Evolutionary conservation across 1,284 basidiomycete genomes (phyloP).

Genomic region (Xerocomus cyaneibrunnescens): DNA sequence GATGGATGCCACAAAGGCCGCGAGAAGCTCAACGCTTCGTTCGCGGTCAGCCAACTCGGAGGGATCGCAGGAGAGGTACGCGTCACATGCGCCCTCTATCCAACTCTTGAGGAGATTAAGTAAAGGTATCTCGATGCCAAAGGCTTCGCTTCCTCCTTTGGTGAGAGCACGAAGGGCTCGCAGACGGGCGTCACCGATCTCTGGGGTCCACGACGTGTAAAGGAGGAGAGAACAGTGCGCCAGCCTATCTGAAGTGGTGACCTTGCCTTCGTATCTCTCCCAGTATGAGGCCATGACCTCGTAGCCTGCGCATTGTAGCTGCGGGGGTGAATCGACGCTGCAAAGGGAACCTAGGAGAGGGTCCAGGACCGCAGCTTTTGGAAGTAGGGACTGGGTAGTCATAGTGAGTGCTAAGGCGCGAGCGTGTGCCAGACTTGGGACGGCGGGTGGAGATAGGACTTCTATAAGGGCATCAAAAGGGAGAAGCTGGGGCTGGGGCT

Average conservation of each 20-base stretch:
- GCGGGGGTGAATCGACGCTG: constrained; percentile 45
- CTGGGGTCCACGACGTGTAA: constrained; percentile 52
- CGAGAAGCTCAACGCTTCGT: constrained; percentile 56
- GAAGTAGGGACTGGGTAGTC: constrained; percentile 49
- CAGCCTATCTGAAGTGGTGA: constrained; percentile 56
- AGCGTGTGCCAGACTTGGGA: constrained; percentile 55
- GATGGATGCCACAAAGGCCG: constrained; percentile 54
- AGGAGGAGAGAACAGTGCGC: constrained; percentile 63
- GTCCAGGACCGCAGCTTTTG: constrained; percentile 45
- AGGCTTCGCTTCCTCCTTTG: constrained; percentile 53
- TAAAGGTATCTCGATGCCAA: constrained; percentile 60
- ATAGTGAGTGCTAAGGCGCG: constrained; percentile 42
- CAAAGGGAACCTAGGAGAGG: constrained; percentile 63
- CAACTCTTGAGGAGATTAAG: constrained; percentile 57
- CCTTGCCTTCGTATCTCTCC: constrained; percentile 50
- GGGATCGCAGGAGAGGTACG: constrained; percentile 42
- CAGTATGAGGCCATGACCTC: constrained; percentile 69
- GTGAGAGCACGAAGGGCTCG: constrained; percentile 64
- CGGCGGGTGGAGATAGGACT: constrained; percentile 53
- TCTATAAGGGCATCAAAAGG: constrained; percentile 50
- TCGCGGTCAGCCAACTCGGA: constrained; percentile 57
- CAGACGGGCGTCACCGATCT: constrained; percentile 68
- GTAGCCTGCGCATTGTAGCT: constrained; percentile 63
- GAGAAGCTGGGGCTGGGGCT: constrained; percentile 29
- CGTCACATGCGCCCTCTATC: constrained; percentile 63